These are phyloP conservation scores for Arthrobotrys sinensis DNA, from an alignment of 2,329 filamentous ascomycete species.

Conservation along the genomic window DNA sequence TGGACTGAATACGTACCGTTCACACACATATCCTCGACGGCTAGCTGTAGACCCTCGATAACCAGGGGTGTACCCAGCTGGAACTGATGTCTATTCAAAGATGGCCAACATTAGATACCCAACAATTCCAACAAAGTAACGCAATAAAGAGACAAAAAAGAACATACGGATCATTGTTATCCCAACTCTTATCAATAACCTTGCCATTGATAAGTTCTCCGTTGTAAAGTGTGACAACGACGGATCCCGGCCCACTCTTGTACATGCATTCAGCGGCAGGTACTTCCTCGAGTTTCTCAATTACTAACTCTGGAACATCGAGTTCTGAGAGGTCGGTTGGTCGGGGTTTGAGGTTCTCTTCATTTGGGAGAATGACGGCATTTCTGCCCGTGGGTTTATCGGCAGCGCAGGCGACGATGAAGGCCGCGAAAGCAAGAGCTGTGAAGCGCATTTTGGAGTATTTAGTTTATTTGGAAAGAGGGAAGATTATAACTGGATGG, in stretches of 20 bases:
- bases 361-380: constrained; percentile 9
- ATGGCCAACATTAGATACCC: neutral
- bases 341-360: neutral
- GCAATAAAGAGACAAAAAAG: neutral
- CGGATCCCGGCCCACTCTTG: constrained; percentile 30
- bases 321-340: constrained; percentile 10
- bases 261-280: constrained; percentile 18
- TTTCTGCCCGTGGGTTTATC: constrained; percentile 8
- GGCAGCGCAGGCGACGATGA: constrained; percentile 23
- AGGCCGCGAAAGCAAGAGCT: constrained; percentile 20
- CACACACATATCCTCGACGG: constrained; percentile 49
- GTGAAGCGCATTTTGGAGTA: constrained; percentile 35
- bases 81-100: constrained; percentile 50
- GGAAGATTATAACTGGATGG: neutral
- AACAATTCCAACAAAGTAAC: neutral
- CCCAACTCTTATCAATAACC: constrained; percentile 45
- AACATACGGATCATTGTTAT: constrained; percentile 42
- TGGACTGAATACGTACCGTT: constrained; percentile 33
- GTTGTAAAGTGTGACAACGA: constrained; percentile 41
- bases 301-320: constrained; percentile 40
- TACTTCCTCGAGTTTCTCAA: constrained; percentile 31
- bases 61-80: constrained; percentile 45
- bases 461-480: neutral
- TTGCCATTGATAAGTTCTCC: constrained; percentile 40
- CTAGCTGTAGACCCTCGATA: constrained; percentile 40